Evolutionary conservation across 805 yeast genomes (phyloP).

Genomic region (Starmerella lactis-condensi): DNA sequence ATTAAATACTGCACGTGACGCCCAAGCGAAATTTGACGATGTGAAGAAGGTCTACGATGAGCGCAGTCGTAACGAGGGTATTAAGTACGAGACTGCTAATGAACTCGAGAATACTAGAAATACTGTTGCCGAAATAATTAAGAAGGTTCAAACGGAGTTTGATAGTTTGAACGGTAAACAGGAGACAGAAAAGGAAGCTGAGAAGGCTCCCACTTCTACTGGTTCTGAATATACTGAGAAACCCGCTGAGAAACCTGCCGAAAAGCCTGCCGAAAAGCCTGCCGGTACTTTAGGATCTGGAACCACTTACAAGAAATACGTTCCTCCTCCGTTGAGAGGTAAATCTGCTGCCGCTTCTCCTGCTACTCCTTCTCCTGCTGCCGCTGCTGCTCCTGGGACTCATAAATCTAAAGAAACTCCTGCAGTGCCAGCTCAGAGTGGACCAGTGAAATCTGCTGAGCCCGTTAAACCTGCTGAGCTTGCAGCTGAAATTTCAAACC

Average conservation of each 20-base stretch:
- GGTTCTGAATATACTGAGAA: not conserved
- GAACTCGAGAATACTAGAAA: slow-evolving; percentile 6
- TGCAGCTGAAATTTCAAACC: not conserved
- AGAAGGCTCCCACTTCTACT: slow-evolving; percentile 1
- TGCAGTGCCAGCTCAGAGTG: not conserved
- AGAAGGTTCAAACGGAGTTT: slow-evolving; percentile 8
- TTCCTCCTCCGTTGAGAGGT: too few relatives aligned
- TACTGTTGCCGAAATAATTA: slow-evolving; percentile 8
- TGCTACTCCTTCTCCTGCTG: slow-evolving; percentile 6
- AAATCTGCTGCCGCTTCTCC: not conserved
- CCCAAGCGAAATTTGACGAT: slow-evolving; percentile 1
- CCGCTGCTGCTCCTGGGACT: slow-evolving; percentile 7
- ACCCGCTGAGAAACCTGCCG: slow-evolving; percentile 1
- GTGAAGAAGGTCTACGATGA: not conserved
- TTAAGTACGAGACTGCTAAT: too few relatives aligned
- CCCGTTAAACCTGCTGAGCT: not conserved
- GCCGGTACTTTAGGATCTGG: too few relatives aligned
- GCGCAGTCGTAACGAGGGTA: too few relatives aligned
- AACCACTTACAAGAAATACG: too few relatives aligned
- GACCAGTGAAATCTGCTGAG: not conserved
- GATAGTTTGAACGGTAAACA: slow-evolving; percentile 2
- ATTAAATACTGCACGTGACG: not conserved
- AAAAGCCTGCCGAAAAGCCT: slow-evolving; percentile 11
- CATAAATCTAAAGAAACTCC: not conserved
- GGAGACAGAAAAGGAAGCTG: slow-evolving; percentile 4